Conservation (phyloP, 1,284 basidiomycete genomes). For the Mycena sp. region DNA sequence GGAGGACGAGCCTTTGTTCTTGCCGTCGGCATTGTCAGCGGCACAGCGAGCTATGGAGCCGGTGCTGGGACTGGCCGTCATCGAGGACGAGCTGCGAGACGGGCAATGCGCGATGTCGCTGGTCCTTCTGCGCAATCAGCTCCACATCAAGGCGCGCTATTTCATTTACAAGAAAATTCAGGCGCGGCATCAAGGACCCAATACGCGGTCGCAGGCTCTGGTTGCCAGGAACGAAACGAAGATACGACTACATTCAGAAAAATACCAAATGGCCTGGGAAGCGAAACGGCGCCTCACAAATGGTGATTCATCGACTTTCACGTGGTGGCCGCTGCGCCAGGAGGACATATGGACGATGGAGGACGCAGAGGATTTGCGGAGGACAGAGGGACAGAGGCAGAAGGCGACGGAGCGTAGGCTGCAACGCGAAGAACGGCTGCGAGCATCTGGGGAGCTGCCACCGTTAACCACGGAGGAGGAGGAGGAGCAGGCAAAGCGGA, state of each 20-base stretch:
- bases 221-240: slow-evolving; percentile 13
- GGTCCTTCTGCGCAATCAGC: slow-evolving; percentile 4
- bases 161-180: slow-evolving; percentile 17
- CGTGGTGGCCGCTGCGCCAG: neutral
- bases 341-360: neutral
- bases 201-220: slow-evolving; percentile 13
- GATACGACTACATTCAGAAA: slow-evolving; percentile 2
- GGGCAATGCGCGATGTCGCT: slow-evolving; percentile 14
- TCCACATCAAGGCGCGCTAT: slow-evolving; percentile 9
- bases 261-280: slow-evolving; percentile 3
- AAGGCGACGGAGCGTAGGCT: neutral
- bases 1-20: slow-evolving; percentile 4
- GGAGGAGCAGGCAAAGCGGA: neutral
- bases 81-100: slow-evolving; percentile 10
- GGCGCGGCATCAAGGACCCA: slow-evolving; percentile 13
- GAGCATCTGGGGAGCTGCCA: neutral
- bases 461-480: neutral
- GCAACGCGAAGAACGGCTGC: neutral
- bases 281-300: neutral
- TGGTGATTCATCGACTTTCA: neutral
- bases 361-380: neutral
- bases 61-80: neutral
- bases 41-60: neutral
- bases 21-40: slow-evolving; percentile 8
- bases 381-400: neutral